Conservation (phyloP, 176 grass and related monocot genomes). For the Aegilops umbellulata region DNA sequence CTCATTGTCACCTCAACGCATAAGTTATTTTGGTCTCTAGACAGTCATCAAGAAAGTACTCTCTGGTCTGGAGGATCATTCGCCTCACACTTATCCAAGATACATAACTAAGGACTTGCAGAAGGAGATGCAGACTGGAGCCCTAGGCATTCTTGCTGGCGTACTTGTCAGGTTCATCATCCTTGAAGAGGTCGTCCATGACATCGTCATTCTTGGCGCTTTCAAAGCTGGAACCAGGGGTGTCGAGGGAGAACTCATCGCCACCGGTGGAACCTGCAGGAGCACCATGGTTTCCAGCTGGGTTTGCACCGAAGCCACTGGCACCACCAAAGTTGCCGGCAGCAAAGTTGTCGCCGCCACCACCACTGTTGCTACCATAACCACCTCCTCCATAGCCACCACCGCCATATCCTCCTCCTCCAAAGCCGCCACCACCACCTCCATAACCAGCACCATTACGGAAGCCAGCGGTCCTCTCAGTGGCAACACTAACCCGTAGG, state of each 20-base stretch:
- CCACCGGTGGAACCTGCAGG: background rate
- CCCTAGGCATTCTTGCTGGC: conserved; percentile 19
- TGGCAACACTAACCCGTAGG: conserved; percentile 60
- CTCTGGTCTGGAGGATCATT: background rate
- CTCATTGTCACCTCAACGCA: background rate
- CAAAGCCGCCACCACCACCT: background rate
- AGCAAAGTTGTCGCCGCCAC: background rate
- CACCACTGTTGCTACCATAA: conserved; percentile 12
- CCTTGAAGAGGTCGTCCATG: conserved; percentile 19
- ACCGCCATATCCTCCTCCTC: background rate
- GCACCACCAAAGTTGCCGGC: conserved; percentile 14
- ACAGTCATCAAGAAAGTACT: background rate
- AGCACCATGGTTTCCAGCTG: conserved; percentile 21
- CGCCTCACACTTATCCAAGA: background rate
- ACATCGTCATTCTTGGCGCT: conserved; percentile 34
- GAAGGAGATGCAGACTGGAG: background rate
- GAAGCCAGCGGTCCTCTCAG: conserved; percentile 46
- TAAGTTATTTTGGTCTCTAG: conserved; percentile 27
- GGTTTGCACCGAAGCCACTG: conserved; percentile 7
- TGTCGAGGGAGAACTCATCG: conserved; percentile 12
- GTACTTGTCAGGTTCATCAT: conserved; percentile 21
- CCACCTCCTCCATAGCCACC: background rate
- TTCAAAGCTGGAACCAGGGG: background rate
- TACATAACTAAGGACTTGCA: background rate
- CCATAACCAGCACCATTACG: background rate